phyloP scores from a whole-genome alignment of 345 rosid genomes.

The Noccaea bulbosa region DNA sequence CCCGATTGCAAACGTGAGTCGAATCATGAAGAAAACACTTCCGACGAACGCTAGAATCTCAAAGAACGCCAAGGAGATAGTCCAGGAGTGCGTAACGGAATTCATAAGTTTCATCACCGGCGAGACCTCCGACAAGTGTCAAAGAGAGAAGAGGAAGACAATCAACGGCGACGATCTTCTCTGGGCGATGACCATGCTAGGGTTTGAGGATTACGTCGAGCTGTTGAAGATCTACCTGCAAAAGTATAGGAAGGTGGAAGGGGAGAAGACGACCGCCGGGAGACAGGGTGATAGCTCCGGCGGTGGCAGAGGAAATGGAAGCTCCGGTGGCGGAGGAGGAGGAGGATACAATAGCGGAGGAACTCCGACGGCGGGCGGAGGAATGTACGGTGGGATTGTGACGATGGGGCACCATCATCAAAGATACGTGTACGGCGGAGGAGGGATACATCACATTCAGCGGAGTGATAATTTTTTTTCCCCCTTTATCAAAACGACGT shows the following conservation, averaged over 20 bases:
- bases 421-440: slow-evolving; percentile 56
- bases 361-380: slow-evolving; percentile 30
- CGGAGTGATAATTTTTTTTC: slow-evolving; percentile 16
- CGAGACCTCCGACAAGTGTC: slow-evolving; percentile 76
- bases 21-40: slow-evolving; percentile 76
- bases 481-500: no score
- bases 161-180: slow-evolving; percentile 79
- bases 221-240: slow-evolving; percentile 68
- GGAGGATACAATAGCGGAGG: slow-evolving; percentile 54
- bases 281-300: slow-evolving; percentile 51
- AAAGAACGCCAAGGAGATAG: slow-evolving; percentile 77
- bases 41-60: slow-evolving; percentile 80
- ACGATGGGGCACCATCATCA: slow-evolving; percentile 55
- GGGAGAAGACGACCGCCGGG: slow-evolving; percentile 56
- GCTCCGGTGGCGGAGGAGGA: slow-evolving; percentile 37
- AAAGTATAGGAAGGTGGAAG: slow-evolving; percentile 72
- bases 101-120: slow-evolving; percentile 81
- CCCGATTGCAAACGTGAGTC: slow-evolving; percentile 74
- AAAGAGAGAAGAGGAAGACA: slow-evolving; percentile 73
- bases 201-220: slow-evolving; percentile 75
- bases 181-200: slow-evolving; percentile 81
- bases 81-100: slow-evolving; percentile 79
- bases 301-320: slow-evolving; percentile 43
- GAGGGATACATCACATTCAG: slow-evolving; percentile 52
- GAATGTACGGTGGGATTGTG: slow-evolving; percentile 61